Percentiles rank a stretch among this genome's conserved stretches.
Conservation (phyloP, 2,329 filamentous ascomycete species). For the Neodidymelliopsis sp. region DNA sequence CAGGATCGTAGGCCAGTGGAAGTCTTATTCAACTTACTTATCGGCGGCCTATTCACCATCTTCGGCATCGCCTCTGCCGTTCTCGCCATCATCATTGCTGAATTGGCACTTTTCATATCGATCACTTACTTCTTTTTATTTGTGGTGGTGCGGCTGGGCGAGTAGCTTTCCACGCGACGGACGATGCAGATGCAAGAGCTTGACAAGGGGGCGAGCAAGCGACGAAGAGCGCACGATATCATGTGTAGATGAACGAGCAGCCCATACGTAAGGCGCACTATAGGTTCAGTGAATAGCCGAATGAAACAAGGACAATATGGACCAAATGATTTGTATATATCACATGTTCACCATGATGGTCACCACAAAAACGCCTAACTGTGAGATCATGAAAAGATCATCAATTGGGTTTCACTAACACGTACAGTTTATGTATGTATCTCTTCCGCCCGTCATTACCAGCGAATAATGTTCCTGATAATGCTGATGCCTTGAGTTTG, state of each 20-base stretch:
- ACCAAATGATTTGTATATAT: no score
- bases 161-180: background rate
- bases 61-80: conserved; percentile 6
- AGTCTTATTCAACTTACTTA: conserved; percentile 10
- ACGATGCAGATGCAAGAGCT: no score
- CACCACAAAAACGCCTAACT: background rate
- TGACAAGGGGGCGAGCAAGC: background rate
- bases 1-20: conserved; percentile 12
- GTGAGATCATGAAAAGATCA: background rate
- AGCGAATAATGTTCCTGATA: background rate
- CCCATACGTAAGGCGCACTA: conserved; percentile 1
- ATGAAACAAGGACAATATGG: background rate
- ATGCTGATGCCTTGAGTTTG: background rate
- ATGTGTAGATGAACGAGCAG: conserved; percentile 12
- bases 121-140: conserved; percentile 4
- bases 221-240: background rate
- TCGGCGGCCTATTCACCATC: conserved; percentile 14
- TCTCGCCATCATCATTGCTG: conserved; percentile 5
- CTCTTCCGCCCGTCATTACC: no score
- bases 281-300: conserved; percentile 3
- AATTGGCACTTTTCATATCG: conserved; percentile 11
- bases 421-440: background rate
- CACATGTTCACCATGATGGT: background rate
- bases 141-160: background rate
- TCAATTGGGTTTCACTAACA: background rate